phyloP scores from a whole-genome alignment of 108 stramenopile species.

The Nitzschia sp. region DNA sequence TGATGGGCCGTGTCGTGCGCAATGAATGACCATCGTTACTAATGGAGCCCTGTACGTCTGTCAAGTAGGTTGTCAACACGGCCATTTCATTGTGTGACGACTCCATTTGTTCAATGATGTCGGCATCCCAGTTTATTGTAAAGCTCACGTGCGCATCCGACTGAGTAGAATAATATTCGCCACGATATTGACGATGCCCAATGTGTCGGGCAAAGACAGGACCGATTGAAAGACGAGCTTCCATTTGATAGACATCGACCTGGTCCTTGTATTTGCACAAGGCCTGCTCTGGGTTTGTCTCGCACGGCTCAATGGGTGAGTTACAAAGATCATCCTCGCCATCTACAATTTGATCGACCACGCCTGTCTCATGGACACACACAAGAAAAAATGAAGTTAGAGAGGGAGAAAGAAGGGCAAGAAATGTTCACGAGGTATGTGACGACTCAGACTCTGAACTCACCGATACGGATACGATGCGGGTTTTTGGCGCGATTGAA shows the following conservation, averaged over 20 bases:
- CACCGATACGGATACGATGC: conserved; percentile 60
- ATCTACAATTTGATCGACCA: conserved; percentile 82
- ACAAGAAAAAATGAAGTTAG: too few relatives aligned
- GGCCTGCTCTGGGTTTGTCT: conserved; percentile 54
- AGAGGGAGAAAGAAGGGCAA: too few relatives aligned
- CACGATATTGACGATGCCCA: conserved; percentile 85
- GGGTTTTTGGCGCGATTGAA: conserved; percentile 63
- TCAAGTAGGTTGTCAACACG: conserved; percentile 86
- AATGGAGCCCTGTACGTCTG: conserved; percentile 80
- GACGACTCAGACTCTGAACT: too few relatives aligned
- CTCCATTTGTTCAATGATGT: conserved; percentile 84
- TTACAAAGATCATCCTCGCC: conserved; percentile 78
- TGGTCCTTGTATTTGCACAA: conserved; percentile 75
- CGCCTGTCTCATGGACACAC: conserved; percentile 34
- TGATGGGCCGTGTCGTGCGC: conserved; percentile 80
- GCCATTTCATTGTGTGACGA: conserved; percentile 89
- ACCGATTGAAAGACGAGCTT: conserved; percentile 79
- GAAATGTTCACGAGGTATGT: too few relatives aligned
- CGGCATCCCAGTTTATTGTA: conserved; percentile 86
- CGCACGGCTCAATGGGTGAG: conserved; percentile 72
- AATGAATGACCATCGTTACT: conserved; percentile 63
- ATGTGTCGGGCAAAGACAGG: conserved; percentile 91
- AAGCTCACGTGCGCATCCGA: conserved; percentile 95
- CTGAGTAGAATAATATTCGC: conserved; percentile 95
- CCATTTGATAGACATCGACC: conserved; percentile 81